Conservation (phyloP, 1,284 basidiomycete genomes). For the Phellinidium pouzarii region DNA sequence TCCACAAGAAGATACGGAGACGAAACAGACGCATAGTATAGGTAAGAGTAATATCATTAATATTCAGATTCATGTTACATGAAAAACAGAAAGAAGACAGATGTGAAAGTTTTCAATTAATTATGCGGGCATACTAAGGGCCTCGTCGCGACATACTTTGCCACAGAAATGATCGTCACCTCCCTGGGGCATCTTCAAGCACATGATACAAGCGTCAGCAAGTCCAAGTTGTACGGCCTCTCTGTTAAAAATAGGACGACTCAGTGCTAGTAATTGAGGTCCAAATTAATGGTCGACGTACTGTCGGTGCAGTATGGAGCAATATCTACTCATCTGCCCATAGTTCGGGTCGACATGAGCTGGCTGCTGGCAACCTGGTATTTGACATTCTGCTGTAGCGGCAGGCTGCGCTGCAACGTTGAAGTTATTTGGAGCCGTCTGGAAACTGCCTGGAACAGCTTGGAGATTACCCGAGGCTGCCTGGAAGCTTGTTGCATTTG, state of each 20-base stretch:
- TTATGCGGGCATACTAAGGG: slow-evolving; percentile 32
- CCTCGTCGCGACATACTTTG: slow-evolving; percentile 41
- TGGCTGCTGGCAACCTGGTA: slow-evolving; percentile 44
- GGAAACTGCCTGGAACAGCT: too few species aligned
- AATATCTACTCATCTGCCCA: slow-evolving; percentile 39
- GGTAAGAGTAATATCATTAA: too few species aligned
- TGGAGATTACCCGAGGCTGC: background rate
- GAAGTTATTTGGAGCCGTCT: too few species aligned
- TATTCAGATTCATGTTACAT: too few species aligned
- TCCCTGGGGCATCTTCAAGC: slow-evolving; percentile 42
- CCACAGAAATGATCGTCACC: slow-evolving; percentile 47
- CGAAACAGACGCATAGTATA: too few species aligned
- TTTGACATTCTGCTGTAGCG: slow-evolving; percentile 33
- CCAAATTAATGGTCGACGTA: slow-evolving; percentile 26
- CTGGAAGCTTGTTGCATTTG: background rate
- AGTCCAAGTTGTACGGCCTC: slow-evolving; percentile 43
- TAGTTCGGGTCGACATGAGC: slow-evolving; percentile 41
- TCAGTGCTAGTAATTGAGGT: background rate
- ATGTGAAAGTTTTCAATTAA: too few species aligned
- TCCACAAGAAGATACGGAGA: too few species aligned
- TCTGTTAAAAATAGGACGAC: slow-evolving; percentile 25
- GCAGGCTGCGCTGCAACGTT: slow-evolving; percentile 14
- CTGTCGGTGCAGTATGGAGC: slow-evolving; percentile 46
- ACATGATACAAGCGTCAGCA: slow-evolving; percentile 45
- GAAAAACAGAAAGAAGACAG: too few species aligned